phyloP scores from a whole-genome alignment of 1,139 yeast species.

The Blastobotrys elegans region DNA sequence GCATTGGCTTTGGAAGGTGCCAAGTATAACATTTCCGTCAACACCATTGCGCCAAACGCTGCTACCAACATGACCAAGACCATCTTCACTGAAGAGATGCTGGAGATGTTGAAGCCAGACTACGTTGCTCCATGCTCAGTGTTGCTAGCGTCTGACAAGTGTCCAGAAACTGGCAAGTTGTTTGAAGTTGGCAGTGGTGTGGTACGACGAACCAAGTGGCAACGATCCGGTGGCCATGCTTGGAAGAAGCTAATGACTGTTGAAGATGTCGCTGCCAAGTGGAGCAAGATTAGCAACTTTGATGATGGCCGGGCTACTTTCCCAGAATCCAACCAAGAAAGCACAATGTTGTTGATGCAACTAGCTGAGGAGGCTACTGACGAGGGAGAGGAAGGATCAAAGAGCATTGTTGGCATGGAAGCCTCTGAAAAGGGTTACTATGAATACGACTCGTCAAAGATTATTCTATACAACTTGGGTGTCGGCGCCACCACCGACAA shows the following conservation, averaged over 20 bases:
- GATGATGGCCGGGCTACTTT: conserved; percentile 47
- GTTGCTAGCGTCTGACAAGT: conserved; percentile 66
- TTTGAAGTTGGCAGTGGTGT: conserved; percentile 87
- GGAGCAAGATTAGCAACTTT: conserved; percentile 65
- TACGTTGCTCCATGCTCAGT: conserved; percentile 90
- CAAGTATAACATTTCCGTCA: conserved; percentile 67
- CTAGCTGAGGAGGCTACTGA: conserved; percentile 36
- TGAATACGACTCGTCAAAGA: conserved; percentile 60
- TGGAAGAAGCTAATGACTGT: conserved; percentile 53
- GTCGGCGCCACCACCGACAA: conserved; percentile 81
- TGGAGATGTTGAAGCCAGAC: conserved; percentile 78
- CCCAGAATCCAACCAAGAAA: conserved; percentile 68
- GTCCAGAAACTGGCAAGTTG: conserved; percentile 62
- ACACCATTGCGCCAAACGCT: conserved; percentile 93
- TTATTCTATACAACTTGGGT: conserved; percentile 82
- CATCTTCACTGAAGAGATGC: conserved; percentile 72
- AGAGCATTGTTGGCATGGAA: conserved; percentile 28
- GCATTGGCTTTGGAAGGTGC: conserved; percentile 90
- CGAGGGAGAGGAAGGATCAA: conserved; percentile 46
- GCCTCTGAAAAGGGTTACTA: conserved; percentile 48
- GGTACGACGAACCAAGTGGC: conserved; percentile 95
- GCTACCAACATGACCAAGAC: conserved; percentile 96
- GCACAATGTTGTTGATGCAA: conserved; percentile 47
- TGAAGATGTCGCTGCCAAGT: conserved; percentile 66
- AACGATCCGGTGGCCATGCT: conserved; percentile 83